A percentile compares a stretch with the other conserved stretches of the same genome.
phyloP scores from a whole-genome alignment of 352 stramenopile genomes.

The Globisporangium orthogonon region DNA sequence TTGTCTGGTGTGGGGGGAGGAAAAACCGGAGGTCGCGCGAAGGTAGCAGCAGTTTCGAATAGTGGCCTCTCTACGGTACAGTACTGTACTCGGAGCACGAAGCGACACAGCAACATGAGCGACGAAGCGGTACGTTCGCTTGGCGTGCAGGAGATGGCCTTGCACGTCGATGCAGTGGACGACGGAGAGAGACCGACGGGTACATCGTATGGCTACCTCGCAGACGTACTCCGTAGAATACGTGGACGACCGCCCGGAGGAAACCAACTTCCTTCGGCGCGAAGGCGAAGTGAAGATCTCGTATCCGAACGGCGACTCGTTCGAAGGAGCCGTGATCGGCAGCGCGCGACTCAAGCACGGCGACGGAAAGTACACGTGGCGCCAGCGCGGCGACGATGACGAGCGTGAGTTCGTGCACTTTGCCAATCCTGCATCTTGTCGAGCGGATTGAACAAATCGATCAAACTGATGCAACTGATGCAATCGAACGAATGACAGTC shows the following conservation, averaged over 20 bases:
- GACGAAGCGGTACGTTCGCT: constrained; percentile 32
- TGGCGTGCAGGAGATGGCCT: not conserved
- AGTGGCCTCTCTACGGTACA: constrained; percentile 5
- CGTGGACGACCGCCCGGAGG: constrained; percentile 82
- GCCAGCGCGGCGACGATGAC: constrained; percentile 47
- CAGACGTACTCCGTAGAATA: constrained; percentile 82
- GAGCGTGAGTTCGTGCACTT: constrained; percentile 26
- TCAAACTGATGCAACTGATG: not conserved
- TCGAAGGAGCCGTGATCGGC: constrained; percentile 77
- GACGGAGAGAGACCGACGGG: not conserved
- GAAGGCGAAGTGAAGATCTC: constrained; percentile 83
- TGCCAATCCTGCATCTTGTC: not conserved
- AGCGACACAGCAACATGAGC: constrained; percentile 21
- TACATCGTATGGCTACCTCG: not conserved
- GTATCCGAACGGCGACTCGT: constrained; percentile 89
- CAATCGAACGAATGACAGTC: constrained; percentile 10
- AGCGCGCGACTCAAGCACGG: constrained; percentile 79
- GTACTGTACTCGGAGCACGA: constrained; percentile 3
- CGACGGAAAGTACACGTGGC: constrained; percentile 86
- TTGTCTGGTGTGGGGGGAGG: not conserved
- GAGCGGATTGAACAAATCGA: not conserved
- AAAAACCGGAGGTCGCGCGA: not conserved
- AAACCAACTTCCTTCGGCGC: constrained; percentile 78
- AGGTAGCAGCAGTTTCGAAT: not conserved
- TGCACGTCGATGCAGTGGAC: not conserved